These are phyloP conservation scores for Chytridiales sp. DNA, from an alignment of 371 early-diverging fungal genomes.

Conservation along the genomic window DNA sequence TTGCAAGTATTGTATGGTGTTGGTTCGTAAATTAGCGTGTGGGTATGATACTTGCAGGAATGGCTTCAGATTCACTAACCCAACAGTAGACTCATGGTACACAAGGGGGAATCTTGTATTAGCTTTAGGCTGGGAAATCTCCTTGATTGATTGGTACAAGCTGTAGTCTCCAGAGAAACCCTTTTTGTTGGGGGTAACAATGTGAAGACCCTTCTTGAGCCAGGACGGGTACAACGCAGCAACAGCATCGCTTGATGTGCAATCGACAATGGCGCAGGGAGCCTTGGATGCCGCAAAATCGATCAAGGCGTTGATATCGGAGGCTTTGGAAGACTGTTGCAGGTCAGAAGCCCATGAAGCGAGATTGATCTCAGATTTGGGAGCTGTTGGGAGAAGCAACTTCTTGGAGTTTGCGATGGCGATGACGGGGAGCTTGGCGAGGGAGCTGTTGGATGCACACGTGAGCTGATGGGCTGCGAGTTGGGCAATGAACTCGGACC, in stretches of 20 bases:
- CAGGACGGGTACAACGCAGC: constrained; percentile 80
- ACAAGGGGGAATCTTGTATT: constrained; percentile 55
- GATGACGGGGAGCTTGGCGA: constrained; percentile 15
- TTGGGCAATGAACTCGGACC: constrained; percentile 81
- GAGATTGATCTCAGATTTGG: constrained; percentile 35
- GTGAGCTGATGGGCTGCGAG: constrained; percentile 37
- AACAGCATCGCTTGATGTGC: constrained; percentile 80
- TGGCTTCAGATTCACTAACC: constrained; percentile 40
- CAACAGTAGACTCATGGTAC: constrained; percentile 95
- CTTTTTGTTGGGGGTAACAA: constrained; percentile 98
- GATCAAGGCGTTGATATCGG: constrained; percentile 56
- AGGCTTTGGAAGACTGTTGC: constrained; percentile 7
- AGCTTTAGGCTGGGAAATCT: not conserved
- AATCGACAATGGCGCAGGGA: constrained; percentile 73
- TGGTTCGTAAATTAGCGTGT: not conserved
- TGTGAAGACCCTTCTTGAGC: constrained; percentile 73
- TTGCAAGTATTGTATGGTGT: not conserved
- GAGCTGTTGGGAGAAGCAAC: constrained; percentile 58
- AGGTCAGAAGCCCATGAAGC: constrained; percentile 24
- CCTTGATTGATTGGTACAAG: constrained; percentile 69
- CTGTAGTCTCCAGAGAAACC: constrained; percentile 75
- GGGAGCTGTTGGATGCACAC: constrained; percentile 6
- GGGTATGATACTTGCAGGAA: not conserved
- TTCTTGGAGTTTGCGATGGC: constrained; percentile 68
- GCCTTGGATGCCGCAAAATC: constrained; percentile 22